Base-by-base conservation (phyloP, 1,284 basidiomycete species). In the Schizophyllum amplum region DNA sequence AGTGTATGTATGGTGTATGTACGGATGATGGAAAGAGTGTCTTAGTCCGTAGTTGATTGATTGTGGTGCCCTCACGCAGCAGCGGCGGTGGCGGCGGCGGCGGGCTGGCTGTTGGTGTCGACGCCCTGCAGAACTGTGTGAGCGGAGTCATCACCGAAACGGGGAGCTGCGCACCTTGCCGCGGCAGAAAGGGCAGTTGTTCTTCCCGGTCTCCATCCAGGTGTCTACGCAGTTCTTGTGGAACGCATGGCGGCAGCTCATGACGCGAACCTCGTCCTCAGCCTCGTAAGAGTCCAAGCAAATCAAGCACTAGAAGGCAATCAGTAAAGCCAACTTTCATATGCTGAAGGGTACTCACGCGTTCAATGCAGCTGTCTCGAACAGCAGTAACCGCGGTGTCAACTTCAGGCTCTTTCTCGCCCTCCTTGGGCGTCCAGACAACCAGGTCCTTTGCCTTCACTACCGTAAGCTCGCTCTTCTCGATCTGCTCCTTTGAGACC, bases 101-200 rank as follows among this genome's bases (percentile, higher is more conserved):
- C 33, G 17, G 33, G 33, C 33, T 9, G 11, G 33, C 17, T 42
- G 33, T 9, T 42, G 13, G 33, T 42, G 33, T 42, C 33, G 7
- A 42, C 33, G 33, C 33, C 33, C 33, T 42, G 33, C 33, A 42
- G 17, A 9, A 17, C 3, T 42, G 17, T 13, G 33, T 42, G 11
- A 42, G 33, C 33, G 2, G 7, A 9, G 13, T 42, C 33, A 17
- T 9, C 13, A 9, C 3, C 17, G 17, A 42, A 9, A 13, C 7
- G 7, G 26, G 24, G 33, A 52, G 46, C 48, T 23, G 68, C 76
- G 47, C 58, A 85, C 86, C 73, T 78, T 83, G 27, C 83, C 78
- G 47, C 89, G 83, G 71, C 91, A 95, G n/a, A 90, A 90, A 17
- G 93, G 93, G 67, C 93, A 96, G 60, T 90, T 91, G 68, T 96